Evolutionary conservation across 495 filamentous ascomycete genomes (phyloP), one percentile per base, ranked within the genome.

Genomic region (Elaphomyces granulatus): DNA sequence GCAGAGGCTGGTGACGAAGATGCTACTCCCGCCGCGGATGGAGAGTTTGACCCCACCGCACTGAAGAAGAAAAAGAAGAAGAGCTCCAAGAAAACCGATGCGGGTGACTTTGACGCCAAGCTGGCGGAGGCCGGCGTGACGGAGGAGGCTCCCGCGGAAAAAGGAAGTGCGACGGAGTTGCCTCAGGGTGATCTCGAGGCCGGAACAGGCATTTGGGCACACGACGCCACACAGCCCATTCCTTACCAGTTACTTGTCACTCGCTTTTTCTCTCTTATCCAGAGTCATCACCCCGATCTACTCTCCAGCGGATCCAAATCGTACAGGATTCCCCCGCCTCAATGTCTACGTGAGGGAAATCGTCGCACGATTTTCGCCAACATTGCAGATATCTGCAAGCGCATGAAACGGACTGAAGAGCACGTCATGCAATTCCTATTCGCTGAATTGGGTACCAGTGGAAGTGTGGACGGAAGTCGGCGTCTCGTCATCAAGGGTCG

Each of bases 281-380:
- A 88, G 60, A 80, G 79, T 60, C 83, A 88, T 67, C 88, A 98
- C 68, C 90, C 90, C 49, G 90, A 96, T 52, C 77, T 96, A 41
- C 75, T 87, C 12, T 81, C 81, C 15, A 78, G 75, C 60, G 90
- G 88, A 37, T 74, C 80, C 44, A 84, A 83, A 66, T 87, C 81
- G 53, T 98, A 98, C 72, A 95, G 95, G 73, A 98, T 98, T 51
- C 92, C 90, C 14, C 90, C 90, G 9, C 90, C 90, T n/a, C 92
- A 98, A 68, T 94, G 88, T 64, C 71, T 96, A 34, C 87, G 92
- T 66, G 92, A 98, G 84, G 90, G 90, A 58, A 96, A 96, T 75
- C 94, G 94, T 75, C 94, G 94, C 81, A 96, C 90, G 38, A 93
- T 96, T 52, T 98, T 95, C 57, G 90, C 90, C 63, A 98, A 98